Evolutionary conservation across 345 rosid genomes (phyloP), one percentile per base, ranked within the genome.

Genomic region (Turritis glabra): DNA sequence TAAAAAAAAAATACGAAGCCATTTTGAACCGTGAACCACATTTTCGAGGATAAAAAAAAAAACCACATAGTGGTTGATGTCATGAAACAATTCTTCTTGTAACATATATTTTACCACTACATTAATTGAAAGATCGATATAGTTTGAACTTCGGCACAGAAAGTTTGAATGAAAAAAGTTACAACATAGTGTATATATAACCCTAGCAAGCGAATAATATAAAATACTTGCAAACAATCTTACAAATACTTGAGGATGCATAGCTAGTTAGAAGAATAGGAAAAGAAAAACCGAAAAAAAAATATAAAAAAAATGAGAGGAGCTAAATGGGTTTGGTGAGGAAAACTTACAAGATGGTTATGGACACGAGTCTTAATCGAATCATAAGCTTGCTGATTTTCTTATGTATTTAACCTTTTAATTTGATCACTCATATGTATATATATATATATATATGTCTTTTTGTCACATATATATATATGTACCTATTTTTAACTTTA

Each of bases 381-480:
- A 75, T 75, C 74, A 75, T 75, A 38, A 59, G 21, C 63, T 75
- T 75, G 79, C 69, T 67, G 73, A 75, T 25, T 35, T 57, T 43
- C 35, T 33, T 11, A 29, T 30, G 30, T 40, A 44, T 8, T 23
- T 17, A 56, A 56, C 7, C 22, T 65, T 71, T 37, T 5, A 30
- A 30, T 55, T 64, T 32, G 56, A 48, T 27, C 12, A 30, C 67
- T 47, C 38, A 57, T 25, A 33, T 17, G 17, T 41, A 3, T 40
- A 18, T 6, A 13, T 7, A 33, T 17, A 23, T 41, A 3, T 40
- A 18, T 6, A 13, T 7, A 68, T 32, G 52, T 65, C 4, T 33
- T 35, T 10, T 7, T 73, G 33, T 21, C 35, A 62, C 43, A 47
- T 33, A 44, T 54, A 13, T 5, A 62, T 30, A 47, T 33, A 44